Percentiles rank a stretch among this genome's conserved stretches.
Evolutionary conservation across 2,329 filamentous ascomycete species (phyloP).

Genomic region (Aspergillus candidus): DNA sequence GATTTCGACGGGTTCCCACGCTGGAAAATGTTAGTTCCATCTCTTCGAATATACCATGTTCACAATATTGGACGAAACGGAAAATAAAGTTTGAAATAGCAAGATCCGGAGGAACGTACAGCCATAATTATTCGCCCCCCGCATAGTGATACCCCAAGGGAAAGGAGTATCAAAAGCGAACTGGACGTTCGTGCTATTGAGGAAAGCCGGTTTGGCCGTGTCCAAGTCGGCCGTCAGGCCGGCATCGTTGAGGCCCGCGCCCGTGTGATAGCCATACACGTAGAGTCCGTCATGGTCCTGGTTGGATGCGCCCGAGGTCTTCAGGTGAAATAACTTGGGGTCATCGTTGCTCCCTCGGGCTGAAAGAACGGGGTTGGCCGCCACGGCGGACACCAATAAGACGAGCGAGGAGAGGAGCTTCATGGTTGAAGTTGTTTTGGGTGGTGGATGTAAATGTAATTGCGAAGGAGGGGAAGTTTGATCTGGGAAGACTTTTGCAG

Average conservation of each 20-base stretch:
- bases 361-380: conserved; percentile 20
- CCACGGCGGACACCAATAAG: conserved; percentile 22
- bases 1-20: conserved; percentile 32
- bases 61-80: too few relatives aligned
- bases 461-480: conserved; percentile 1
- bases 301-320: conserved; percentile 24
- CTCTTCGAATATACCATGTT: neutral
- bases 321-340: conserved; percentile 28
- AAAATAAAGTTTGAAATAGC: too few relatives aligned
- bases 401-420: conserved; percentile 24
- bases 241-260: conserved; percentile 35
- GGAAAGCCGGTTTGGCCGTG: conserved; percentile 21
- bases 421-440: conserved; percentile 17
- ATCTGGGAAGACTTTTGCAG: neutral
- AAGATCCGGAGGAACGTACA: conserved; percentile 21
- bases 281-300: conserved; percentile 31
- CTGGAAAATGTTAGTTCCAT: conserved; percentile 16
- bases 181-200: conserved; percentile 30
- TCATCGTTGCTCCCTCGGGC: conserved; percentile 14
- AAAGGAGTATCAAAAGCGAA: conserved; percentile 25
- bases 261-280: conserved; percentile 36
- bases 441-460: neutral
- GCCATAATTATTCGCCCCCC: conserved; percentile 26
- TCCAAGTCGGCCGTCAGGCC: conserved; percentile 23
- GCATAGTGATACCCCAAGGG: conserved; percentile 28